A percentile compares a stretch with the other conserved stretches of the same genome.
Evolutionary conservation across 2,329 filamentous ascomycete species (phyloP).

Genomic region (Neofusicoccum umdonicola): DNA sequence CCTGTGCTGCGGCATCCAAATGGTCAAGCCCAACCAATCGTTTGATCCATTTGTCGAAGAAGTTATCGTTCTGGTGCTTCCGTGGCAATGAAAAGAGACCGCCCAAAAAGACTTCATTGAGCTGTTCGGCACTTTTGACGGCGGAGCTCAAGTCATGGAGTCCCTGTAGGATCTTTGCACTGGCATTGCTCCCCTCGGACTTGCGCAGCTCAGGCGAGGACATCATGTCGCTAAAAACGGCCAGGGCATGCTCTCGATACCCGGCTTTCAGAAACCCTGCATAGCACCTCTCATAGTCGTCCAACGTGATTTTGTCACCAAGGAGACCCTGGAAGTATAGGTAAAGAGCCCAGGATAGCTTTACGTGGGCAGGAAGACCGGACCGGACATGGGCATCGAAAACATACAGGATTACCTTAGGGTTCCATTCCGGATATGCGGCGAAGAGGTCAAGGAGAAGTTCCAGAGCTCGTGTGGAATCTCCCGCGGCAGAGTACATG

Average conservation of each 20-base stretch:
- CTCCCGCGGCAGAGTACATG: constrained; percentile 59
- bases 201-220: not conserved
- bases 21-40: constrained; percentile 66
- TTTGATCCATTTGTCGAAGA: constrained; percentile 87
- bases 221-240: constrained; percentile 81
- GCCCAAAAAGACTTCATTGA: constrained; percentile 49
- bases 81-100: constrained; percentile 55
- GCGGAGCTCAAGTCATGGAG: constrained; percentile 19
- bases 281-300: constrained; percentile 74
- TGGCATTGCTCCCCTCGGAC: not conserved
- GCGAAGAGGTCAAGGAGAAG: constrained; percentile 56
- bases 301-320: constrained; percentile 61
- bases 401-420: constrained; percentile 64
- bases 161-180: not conserved
- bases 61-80: constrained; percentile 65
- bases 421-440: constrained; percentile 45
- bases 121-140: constrained; percentile 30
- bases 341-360: constrained; percentile 67
- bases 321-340: constrained; percentile 61
- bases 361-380: constrained; percentile 38
- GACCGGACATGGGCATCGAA: constrained; percentile 64
- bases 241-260: constrained; percentile 65
- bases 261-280: constrained; percentile 67
- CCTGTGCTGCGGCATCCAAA: constrained; percentile 64
- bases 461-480: constrained; percentile 59